Evolutionary conservation across 2,329 filamentous ascomycete genomes (phyloP), one percentile per base, ranked within the genome.

Genomic region (Monosporascus sp.): DNA sequence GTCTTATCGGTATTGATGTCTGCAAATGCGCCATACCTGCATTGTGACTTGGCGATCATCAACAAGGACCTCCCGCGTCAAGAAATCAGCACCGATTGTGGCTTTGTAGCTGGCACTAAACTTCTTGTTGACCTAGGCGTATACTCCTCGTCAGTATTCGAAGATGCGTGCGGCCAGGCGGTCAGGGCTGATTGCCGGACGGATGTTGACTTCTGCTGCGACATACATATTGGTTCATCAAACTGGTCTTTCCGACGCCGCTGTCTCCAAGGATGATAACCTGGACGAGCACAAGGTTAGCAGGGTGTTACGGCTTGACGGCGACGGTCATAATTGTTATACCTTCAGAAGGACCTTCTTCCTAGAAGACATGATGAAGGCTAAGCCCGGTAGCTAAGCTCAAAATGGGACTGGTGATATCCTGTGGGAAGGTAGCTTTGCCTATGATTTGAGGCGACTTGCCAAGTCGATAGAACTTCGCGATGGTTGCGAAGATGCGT

Each of bases 171-270:
- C 37, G 49, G 17, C 18, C 22, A 50, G n/a, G 45, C 46, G 47
- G 25, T 27, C n/a, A 11, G 27, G 49, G 45, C 35, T 51, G 52
- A 37, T 54, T 46, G 48, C 55, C 37, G 54, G 52, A 14, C 48
- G 20, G 41, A 20, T 22, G 41, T 38, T 38, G 49, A 11, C 18
- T 31, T 18, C 53, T 37, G 48, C 18, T 22, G 51, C 31, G 51
- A 64, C 89, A 72, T 85, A 97, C 94, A 89, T 97, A 99, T 97
- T 99, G 94, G 78, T 99, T 99, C 94, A 99, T 99, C 83, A 99
- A 85, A 75, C 91, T 97, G 57, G 94, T 99, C 83, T 99, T 99
- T 72, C 94, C 94, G 58, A 99, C 94, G 76, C 94, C 94, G 74
- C 93, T 97, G 74, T 99, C 94, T 65, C 94, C 94, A 64, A 99